These are phyloP conservation scores for Athelia sp. DNA, from an alignment of 1,284 basidiomycete species.

Conservation along the genomic window DNA sequence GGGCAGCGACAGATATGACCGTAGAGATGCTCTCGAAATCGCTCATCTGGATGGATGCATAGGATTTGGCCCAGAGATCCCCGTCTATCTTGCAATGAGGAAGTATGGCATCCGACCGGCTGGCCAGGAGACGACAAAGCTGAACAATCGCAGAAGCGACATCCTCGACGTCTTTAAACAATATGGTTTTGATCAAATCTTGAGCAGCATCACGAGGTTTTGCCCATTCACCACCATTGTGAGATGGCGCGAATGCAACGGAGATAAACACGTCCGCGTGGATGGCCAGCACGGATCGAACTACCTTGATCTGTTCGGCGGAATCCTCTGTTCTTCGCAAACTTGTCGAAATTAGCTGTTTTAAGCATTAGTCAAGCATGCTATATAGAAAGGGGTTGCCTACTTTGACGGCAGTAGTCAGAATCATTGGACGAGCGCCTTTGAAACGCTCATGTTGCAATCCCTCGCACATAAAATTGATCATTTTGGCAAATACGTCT, in stretches of 20 bases:
- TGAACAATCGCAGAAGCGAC: constrained; percentile 32
- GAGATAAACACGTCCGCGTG: constrained; percentile 54
- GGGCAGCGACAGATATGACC: constrained; percentile 53
- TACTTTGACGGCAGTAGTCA: constrained; percentile 59
- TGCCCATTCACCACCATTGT: constrained; percentile 45
- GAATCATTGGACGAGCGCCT: constrained; percentile 50
- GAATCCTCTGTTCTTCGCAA: constrained; percentile 28
- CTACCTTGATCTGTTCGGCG: constrained; percentile 20
- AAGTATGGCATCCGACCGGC: constrained; percentile 15
- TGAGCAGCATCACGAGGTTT: constrained; percentile 41
- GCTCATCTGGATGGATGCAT: constrained; percentile 49
- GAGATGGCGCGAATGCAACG: constrained; percentile 51
- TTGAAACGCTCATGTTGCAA: constrained; percentile 71
- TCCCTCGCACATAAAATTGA: constrained; percentile 72
- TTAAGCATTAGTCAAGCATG: constrained; percentile 6
- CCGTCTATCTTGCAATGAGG: constrained; percentile 38
- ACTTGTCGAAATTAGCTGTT: constrained; percentile 20
- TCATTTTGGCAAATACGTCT: constrained; percentile 64
- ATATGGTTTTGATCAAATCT: constrained; percentile 36
- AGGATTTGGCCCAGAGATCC: constrained; percentile 67
- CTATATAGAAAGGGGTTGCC: constrained; percentile 20
- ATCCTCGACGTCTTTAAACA: constrained; percentile 40
- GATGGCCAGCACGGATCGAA: constrained; percentile 44
- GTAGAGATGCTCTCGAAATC: constrained; percentile 55
- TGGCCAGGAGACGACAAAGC: constrained; percentile 34